Base-by-base conservation (phyloP, 306 rosid species). In the Fragaria iinumae region DNA sequence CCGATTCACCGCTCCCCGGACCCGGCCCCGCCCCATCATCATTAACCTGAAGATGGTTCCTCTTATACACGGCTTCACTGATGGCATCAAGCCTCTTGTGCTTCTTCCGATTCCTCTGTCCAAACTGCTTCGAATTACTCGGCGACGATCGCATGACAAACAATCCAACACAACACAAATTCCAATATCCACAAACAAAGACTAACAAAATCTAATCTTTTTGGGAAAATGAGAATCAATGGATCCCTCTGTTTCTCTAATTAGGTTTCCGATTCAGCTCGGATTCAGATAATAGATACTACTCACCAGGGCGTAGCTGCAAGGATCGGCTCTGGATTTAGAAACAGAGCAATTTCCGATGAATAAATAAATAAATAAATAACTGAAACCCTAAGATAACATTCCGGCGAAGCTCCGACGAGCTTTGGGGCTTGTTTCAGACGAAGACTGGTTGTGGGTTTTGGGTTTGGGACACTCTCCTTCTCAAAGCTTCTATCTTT, bases 21-120 rank as follows among this genome's bases (percentile, higher is more conserved):
- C 62, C 79, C 53, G 20, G 75, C 69, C 79, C 86, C 59, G 23
- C 78, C 53, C 45, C 84, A 38, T 27, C 84, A 43, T 25, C 79
- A 52, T 45, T 73, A 36, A 71, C 55, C 49, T 88, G 95, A 56
- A 69, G 86, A 78, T 89, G 98, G 84, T 90, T 86, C 39, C 92
- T 67, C 41, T 80, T 90, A 79, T 87, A 92, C 90, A 89, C 97
- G 9, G 81, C 82, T 59, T 95, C 97, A 36, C 93, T 88, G 77
- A 95, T 95, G 62, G 97, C 97, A 79, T 95, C 97, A 45, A 95
- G 88, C 86, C 90, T 90, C 91, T 95, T 95, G 65, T 86, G 93
- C 92, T 92, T 95, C 93, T 87, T 94, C 87, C 90, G 84, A 76
- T 81, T 84, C 91, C 88, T 78, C 71, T 65, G 84, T 73, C 90